These are phyloP conservation scores for Hagleromyces aurorensis DNA, from an alignment of 805 yeast species.

Conservation along the genomic window DNA sequence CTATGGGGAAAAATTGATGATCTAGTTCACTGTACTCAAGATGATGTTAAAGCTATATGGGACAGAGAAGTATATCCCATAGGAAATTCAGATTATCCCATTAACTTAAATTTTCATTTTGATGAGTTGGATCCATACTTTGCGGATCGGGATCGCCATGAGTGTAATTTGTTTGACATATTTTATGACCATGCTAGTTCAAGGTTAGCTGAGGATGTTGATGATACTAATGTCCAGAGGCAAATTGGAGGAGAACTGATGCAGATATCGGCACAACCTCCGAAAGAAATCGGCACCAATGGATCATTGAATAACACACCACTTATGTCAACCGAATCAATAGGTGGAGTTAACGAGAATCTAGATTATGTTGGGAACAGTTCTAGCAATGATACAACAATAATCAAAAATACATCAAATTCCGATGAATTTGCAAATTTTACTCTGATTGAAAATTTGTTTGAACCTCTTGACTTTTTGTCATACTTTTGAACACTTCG, in stretches of 20 bases:
- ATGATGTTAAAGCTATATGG: constrained; percentile 14
- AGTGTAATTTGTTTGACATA: constrained; percentile 20
- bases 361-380: too few species aligned
- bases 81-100: constrained; percentile 8
- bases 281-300: not conserved
- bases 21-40: too few species aligned
- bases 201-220: constrained; percentile 12
- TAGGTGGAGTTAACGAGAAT: too few species aligned
- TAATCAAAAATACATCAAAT: too few species aligned
- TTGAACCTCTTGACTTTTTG: constrained; percentile 25
- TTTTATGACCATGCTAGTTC: constrained; percentile 21
- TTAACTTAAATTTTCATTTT: constrained; percentile 12
- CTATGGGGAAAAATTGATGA: constrained; percentile 1
- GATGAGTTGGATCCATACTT: constrained; percentile 10
- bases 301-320: too few species aligned
- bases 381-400: too few species aligned
- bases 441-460: constrained; percentile 19
- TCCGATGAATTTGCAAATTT: constrained; percentile 11
- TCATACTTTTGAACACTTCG: constrained; percentile 21
- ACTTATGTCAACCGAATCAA: too few species aligned
- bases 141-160: constrained; percentile 10
- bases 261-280: not conserved
- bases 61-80: constrained; percentile 14
- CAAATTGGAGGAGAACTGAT: not conserved
- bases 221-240: constrained; percentile 4